Evolutionary conservation across 345 rosid species (phyloP), one percentile per base, ranked within the genome.

Genomic region (Gossypium ekmanianum): DNA sequence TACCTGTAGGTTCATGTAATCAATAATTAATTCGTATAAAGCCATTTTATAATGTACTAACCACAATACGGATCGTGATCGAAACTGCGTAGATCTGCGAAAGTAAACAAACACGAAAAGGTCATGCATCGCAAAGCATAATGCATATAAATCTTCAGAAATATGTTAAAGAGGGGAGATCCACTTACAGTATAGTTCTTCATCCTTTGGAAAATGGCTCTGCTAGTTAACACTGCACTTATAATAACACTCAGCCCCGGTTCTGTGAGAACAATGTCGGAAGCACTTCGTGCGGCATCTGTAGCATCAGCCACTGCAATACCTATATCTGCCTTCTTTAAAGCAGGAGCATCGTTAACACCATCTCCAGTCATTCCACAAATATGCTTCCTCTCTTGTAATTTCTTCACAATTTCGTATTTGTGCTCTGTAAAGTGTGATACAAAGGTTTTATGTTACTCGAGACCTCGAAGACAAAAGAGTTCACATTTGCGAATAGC

Each of bases 311-410:
- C 97, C 26, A 92, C 98, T 56, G 98, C 98, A 20, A 93, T 93
- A 64, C 97, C 97, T 54, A 93, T 93, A 76, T 93, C 98, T 0
- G 98, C 98, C 87, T 88, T 94, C 83, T 94, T 94, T 78, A 94
- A 80, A 14, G 98, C 96, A 3, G 96, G 98, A 71, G 98, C 98
- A 75, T 94, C 97, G 22, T 94, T 94, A 72, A 94, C 97, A 71
- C 98, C 98, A 79, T 94, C 98, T 22, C 98, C 97, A 11, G 97
- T 94, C 98, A 94, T 94, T 22, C 97, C 98, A 80, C 91, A 87
- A 22, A 92, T 87, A 80, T 94, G 97, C 79, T 89, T 88, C 83
- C 78, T 79, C 81, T 89, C 93, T 79, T 94, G 98, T 81, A 92
- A 82, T 86, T 90, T 94, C 94, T 79, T 94, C 74, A 94, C 98